Evolutionary conservation across 192 early-diverging fungal genomes (phyloP).

Genomic region (Lobosporangium transversale): DNA sequence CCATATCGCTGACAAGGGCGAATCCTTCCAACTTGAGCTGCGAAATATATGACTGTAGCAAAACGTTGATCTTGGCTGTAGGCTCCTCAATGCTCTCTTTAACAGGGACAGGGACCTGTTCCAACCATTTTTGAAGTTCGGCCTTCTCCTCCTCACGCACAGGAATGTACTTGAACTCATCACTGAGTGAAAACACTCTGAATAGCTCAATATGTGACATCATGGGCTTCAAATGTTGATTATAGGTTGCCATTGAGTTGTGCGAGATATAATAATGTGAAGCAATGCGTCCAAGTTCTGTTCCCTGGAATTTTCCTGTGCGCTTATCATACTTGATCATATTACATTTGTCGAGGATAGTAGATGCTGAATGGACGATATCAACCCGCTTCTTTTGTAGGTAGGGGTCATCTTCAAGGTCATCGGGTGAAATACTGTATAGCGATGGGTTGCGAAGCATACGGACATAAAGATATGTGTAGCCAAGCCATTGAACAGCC

Average conservation of each 20-base stretch:
- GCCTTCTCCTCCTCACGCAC: conserved; percentile 95
- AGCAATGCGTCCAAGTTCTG: conserved; percentile 95
- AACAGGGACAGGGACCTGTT: conserved; percentile 95
- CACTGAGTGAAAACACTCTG: conserved; percentile 86
- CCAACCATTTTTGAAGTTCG: conserved; percentile 86
- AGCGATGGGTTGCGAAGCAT: conserved; percentile 92
- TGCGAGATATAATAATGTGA: conserved; percentile 97
- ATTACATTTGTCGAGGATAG: conserved; percentile 87
- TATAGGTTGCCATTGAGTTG: conserved; percentile 92
- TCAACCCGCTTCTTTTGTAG: conserved; percentile 89
- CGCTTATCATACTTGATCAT: conserved; percentile 96
- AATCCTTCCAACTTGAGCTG: conserved; percentile 93
- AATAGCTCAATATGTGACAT: conserved; percentile 93
- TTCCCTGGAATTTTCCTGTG: conserved; percentile 87
- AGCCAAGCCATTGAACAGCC: conserved; percentile 95
- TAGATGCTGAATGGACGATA: conserved; percentile 88
- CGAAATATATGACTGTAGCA: conserved; percentile 96
- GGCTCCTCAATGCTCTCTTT: conserved; percentile 93
- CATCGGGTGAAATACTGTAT: conserved; percentile 82
- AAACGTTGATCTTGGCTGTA: conserved; percentile 91
- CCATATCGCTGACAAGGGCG: conserved; percentile 97
- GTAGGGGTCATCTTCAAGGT: conserved; percentile 78
- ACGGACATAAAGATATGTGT: conserved; percentile 95
- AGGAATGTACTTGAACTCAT: conserved; percentile 94
- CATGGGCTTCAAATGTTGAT: conserved; percentile 91